A percentile compares a stretch with the other conserved stretches of the same genome.
Conservation (phyloP, 2,329 filamentous ascomycete genomes). For the Neonectria sp. region DNA sequence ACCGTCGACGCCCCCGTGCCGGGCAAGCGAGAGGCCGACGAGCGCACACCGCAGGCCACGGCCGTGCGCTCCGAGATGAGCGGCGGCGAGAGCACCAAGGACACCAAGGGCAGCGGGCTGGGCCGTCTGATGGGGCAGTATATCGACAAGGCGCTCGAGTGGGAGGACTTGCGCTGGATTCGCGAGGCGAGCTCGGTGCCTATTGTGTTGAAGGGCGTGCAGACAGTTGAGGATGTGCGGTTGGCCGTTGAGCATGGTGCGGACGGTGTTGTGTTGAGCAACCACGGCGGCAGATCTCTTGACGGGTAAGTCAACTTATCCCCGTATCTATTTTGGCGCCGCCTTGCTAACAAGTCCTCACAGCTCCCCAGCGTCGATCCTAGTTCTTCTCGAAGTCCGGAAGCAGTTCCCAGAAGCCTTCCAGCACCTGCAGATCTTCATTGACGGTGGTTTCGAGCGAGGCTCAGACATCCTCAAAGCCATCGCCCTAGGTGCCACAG, state of each 20-base stretch:
- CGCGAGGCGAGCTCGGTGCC: conserved; percentile 61
- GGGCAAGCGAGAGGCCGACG: conserved; percentile 71
- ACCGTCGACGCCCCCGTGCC: conserved; percentile 71
- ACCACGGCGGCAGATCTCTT: conserved; percentile 71
- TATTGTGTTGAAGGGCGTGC: conserved; percentile 71
- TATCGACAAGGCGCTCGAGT: conserved; percentile 66
- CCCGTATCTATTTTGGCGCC: rapidly evolving
- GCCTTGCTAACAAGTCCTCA: not conserved
- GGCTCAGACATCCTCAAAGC: conserved; percentile 70
- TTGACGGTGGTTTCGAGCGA: conserved; percentile 68
- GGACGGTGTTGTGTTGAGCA: conserved; percentile 70
- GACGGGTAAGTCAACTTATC: conserved; percentile 56
- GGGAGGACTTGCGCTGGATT: conserved; percentile 69
- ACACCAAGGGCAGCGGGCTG: conserved; percentile 67
- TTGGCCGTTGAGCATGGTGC: conserved; percentile 64
- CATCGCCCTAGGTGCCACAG: conserved; percentile 66
- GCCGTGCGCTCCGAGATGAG: conserved; percentile 56
- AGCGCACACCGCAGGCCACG: conserved; percentile 64
- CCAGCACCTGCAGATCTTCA: conserved; percentile 64
- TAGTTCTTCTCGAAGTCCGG: conserved; percentile 68
- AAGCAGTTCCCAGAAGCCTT: conserved; percentile 64
- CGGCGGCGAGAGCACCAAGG: conserved; percentile 60
- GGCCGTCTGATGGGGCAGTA: conserved; percentile 67
- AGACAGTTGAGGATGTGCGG: conserved; percentile 69
- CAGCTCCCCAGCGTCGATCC: conserved; percentile 60